A percentile compares a stretch with the other conserved stretches of the same genome.
Conservation (phyloP, 148 eudicot genomes). For the Suaeda aralocaspica region DNA sequence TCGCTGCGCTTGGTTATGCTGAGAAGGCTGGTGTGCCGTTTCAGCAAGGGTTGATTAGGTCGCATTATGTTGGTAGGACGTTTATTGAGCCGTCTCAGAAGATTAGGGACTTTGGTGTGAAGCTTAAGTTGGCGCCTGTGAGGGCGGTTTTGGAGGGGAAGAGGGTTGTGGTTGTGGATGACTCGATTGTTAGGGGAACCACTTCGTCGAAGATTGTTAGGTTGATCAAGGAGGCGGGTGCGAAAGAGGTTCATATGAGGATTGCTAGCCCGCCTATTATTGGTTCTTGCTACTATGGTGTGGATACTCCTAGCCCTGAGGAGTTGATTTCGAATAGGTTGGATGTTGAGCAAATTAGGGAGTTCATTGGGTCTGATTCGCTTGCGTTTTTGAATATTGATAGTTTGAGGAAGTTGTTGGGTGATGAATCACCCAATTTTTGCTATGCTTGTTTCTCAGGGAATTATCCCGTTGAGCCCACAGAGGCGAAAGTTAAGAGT, state of each 20-base stretch:
- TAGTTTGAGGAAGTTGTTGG: constrained; percentile 54
- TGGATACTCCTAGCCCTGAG: constrained; percentile 81
- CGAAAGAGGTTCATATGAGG: constrained; percentile 60
- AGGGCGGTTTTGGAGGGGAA: constrained; percentile 74
- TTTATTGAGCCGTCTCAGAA: constrained; percentile 85
- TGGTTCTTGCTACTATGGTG: constrained; percentile 84
- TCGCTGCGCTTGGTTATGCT: constrained; percentile 85
- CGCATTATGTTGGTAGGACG: constrained; percentile 82
- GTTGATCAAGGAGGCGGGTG: constrained; percentile 78
- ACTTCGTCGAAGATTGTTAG: constrained; percentile 84
- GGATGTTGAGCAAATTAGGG: constrained; percentile 45
- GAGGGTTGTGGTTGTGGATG: constrained; percentile 90
- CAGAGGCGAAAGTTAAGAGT: constrained; percentile 48
- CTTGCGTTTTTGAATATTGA: constrained; percentile 67
- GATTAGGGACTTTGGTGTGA: constrained; percentile 85
- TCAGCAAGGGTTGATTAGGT: constrained; percentile 76
- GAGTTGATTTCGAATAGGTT: constrained; percentile 82
- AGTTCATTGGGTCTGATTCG: constrained; percentile 59
- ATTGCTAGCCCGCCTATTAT: constrained; percentile 70
- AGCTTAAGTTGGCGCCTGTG: constrained; percentile 67
- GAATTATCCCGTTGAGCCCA: constrained; percentile 63
- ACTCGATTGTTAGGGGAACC: constrained; percentile 86
- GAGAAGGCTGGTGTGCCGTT: constrained; percentile 65
- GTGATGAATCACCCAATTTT: constrained; percentile 40
- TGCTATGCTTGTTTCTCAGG: constrained; percentile 94